Evolutionary conservation across 345 rosid species (phyloP).

Genomic region (Jatropha curcas): DNA sequence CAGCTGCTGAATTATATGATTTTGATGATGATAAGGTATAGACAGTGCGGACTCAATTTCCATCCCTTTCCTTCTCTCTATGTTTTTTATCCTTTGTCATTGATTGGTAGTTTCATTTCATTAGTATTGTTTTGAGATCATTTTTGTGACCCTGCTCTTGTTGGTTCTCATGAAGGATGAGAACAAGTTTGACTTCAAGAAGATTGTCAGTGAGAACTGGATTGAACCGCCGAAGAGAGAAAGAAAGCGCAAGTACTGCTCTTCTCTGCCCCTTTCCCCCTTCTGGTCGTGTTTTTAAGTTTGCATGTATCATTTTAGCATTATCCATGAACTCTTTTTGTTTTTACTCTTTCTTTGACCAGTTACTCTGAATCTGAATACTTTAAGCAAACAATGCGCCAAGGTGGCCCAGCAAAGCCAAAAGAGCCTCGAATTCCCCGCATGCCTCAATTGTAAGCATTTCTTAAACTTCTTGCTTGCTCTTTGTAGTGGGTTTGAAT

Average conservation of each 20-base stretch:
- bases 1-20: conserved; percentile 94
- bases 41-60: background rate
- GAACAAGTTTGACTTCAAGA: conserved; percentile 87
- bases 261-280: background rate
- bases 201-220: conserved; percentile 95
- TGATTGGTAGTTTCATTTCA: background rate
- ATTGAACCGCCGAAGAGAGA: conserved; percentile 97
- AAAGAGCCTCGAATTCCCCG: conserved; percentile 98
- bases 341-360: conserved; percentile 13
- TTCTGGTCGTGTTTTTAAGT: background rate
- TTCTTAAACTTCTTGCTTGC: conserved; percentile 9
- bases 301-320: background rate
- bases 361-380: conserved; percentile 98
- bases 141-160: conserved; percentile 1
- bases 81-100: no score
- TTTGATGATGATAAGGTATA: conserved; percentile 85
- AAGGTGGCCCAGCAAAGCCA: conserved; percentile 91
- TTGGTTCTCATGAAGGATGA: conserved; percentile 64
- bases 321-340: no score
- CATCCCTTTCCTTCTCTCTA: background rate
- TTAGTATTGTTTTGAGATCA: background rate
- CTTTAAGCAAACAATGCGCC: conserved; percentile 95
- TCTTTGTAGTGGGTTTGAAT: background rate
- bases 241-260: conserved; percentile 91
- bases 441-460: conserved; percentile 91